Evolutionary conservation across 805 yeast species (phyloP).

Genomic region (Sugiyamaella chiloensis): DNA sequence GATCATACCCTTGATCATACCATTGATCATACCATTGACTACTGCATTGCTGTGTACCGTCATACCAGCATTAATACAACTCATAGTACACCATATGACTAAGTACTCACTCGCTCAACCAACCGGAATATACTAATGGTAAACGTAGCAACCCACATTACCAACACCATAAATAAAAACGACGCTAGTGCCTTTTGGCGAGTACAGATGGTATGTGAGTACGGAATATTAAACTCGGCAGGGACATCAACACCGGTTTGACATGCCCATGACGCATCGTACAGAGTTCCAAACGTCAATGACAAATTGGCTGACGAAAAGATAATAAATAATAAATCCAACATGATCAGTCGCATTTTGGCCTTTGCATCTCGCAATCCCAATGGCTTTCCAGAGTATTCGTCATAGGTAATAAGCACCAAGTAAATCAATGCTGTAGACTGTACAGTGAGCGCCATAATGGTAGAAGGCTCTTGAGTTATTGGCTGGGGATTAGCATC

Average conservation of each 20-base stretch:
- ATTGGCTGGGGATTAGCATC: conserved; percentile 35
- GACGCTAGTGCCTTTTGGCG: conserved; percentile 77
- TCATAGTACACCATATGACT: too few species aligned
- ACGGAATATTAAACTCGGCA: conserved; percentile 29
- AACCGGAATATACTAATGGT: conserved; percentile 79
- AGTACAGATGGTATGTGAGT: conserved; percentile 57
- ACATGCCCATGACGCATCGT: conserved; percentile 82
- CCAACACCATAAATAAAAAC: conserved; percentile 69
- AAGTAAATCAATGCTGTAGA: conserved; percentile 73
- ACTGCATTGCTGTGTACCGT: too few species aligned
- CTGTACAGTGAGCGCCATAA: conserved; percentile 88
- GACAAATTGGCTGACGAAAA: conserved; percentile 86
- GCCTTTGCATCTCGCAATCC: conserved; percentile 84
- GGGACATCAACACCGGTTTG: conserved; percentile 29
- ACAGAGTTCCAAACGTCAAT: conserved; percentile 77
- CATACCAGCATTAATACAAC: too few species aligned
- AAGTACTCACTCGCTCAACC: conserved; percentile 50
- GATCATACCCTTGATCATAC: too few species aligned
- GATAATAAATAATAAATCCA: conserved; percentile 83
- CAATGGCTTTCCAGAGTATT: conserved; percentile 85
- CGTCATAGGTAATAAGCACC: conserved; percentile 82
- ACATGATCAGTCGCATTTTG: conserved; percentile 73
- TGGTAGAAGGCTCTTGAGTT: conserved; percentile 80
- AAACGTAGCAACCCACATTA: conserved; percentile 83
- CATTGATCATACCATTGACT: too few species aligned